These are phyloP conservation scores for Penicillium macrosclerotiorum DNA, from an alignment of 495 filamentous ascomycete genomes.

Conservation along the genomic window DNA sequence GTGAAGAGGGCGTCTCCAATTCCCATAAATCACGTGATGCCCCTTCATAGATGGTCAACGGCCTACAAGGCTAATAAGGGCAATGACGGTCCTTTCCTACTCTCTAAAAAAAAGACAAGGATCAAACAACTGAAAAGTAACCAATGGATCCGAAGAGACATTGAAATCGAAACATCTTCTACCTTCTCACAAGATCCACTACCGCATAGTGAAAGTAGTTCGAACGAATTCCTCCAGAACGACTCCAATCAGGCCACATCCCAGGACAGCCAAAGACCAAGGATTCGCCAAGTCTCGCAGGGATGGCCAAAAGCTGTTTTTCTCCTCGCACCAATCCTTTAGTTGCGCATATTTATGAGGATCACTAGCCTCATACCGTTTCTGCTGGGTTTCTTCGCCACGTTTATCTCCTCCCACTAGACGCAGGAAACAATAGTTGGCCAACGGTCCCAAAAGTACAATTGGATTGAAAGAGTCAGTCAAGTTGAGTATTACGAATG, in stretches of 20 bases:
- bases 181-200: too few relatives aligned
- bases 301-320: conserved; percentile 59
- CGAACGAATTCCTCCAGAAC: conserved; percentile 23
- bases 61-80: too few relatives aligned
- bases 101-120: too few relatives aligned
- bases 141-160: neutral
- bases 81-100: too few relatives aligned
- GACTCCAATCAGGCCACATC: conserved; percentile 38
- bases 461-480: conserved; percentile 51
- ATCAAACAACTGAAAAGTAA: neutral
- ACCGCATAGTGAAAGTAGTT: conserved; percentile 1
- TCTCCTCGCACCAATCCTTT: conserved; percentile 44
- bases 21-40: too few relatives aligned
- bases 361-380: conserved; percentile 45
- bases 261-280: conserved; percentile 53
- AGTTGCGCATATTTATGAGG: conserved; percentile 51
- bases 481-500: conserved; percentile 40
- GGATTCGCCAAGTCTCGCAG: conserved; percentile 45
- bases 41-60: too few relatives aligned
- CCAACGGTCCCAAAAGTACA: conserved; percentile 51
- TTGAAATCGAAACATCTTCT: too few relatives aligned
- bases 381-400: conserved; percentile 49
- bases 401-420: conserved; percentile 53
- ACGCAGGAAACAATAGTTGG: conserved; percentile 58
- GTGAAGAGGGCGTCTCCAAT: too few relatives aligned